These are phyloP conservation scores for Terfezia boudieri DNA, from an alignment of 495 filamentous ascomycete species.

Conservation along the genomic window DNA sequence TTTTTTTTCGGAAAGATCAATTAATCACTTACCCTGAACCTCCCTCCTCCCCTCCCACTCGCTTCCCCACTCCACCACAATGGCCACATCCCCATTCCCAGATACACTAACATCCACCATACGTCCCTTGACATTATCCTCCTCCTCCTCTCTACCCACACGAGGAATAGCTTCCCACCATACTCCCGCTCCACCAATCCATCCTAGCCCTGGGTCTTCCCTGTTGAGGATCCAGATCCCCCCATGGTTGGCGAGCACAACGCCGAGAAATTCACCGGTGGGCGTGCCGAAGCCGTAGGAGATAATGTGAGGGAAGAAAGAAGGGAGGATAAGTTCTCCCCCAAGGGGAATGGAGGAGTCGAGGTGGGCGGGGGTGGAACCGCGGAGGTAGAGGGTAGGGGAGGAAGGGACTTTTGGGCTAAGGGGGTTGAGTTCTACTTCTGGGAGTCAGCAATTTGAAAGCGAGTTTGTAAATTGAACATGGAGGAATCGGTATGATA, in stretches of 20 bases:
- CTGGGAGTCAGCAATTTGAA: no score
- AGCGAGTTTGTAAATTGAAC: no score
- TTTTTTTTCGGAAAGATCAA: no score
- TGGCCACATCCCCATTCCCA: slow-evolving; percentile 10
- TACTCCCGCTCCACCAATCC: no score
- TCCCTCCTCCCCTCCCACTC: not conserved
- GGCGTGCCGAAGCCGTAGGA: slow-evolving; percentile 6
- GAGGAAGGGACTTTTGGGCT: not conserved
- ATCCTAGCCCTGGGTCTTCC: not conserved
- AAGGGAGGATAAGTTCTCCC: not conserved
- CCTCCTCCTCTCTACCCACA: not conserved
- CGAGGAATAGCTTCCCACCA: not conserved
- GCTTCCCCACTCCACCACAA: not conserved
- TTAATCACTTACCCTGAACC: not conserved
- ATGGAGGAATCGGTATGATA: no score
- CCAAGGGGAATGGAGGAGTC: not conserved
- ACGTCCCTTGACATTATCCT: not conserved
- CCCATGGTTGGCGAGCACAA: not conserved
- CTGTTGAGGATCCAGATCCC: not conserved
- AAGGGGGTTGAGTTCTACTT: no score
- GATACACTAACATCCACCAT: slow-evolving; percentile 7
- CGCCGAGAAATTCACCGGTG: not conserved
- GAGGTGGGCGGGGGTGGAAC: not conserved
- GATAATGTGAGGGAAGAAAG: not conserved
- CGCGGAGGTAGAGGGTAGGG: not conserved